Evolutionary conservation across 2,329 filamentous ascomycete genomes (phyloP).

Genomic region (Mariannaea elegans): DNA sequence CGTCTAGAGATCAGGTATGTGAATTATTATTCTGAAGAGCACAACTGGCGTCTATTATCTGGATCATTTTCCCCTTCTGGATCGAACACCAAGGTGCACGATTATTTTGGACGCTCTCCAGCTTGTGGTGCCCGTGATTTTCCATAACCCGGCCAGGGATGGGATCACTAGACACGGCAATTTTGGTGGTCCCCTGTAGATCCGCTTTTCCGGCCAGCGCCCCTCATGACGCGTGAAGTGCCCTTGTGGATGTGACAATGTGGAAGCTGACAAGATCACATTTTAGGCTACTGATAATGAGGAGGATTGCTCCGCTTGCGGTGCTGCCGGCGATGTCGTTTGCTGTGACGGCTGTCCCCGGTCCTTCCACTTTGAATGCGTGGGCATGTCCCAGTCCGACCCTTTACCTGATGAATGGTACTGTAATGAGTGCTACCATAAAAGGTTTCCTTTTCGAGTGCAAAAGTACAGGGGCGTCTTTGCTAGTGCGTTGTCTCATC

Average conservation of each 20-base stretch:
- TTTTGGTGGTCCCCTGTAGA: conserved; percentile 38
- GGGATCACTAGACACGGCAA: conserved; percentile 33
- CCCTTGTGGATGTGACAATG: conserved; percentile 31
- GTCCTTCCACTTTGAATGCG: conserved; percentile 89
- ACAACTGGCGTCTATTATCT: neutral
- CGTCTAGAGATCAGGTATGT: conserved; percentile 60
- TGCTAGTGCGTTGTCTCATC: conserved; percentile 67
- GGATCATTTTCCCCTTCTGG: neutral
- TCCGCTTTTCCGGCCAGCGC: conserved; percentile 40
- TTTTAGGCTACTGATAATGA: conserved; percentile 72
- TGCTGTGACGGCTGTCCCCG: conserved; percentile 94
- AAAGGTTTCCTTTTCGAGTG: conserved; percentile 56
- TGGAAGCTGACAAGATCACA: conserved; percentile 44
- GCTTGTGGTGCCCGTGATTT: conserved; percentile 31
- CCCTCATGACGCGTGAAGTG: conserved; percentile 28
- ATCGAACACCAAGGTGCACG: conserved; percentile 9
- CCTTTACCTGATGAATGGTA: conserved; percentile 81
- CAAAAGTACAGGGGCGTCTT: conserved; percentile 65
- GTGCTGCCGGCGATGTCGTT: conserved; percentile 83
- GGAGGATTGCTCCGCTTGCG: conserved; percentile 89
- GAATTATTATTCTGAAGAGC: neutral
- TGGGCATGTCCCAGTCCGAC: conserved; percentile 79
- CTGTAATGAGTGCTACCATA: conserved; percentile 76
- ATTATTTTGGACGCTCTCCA: conserved; percentile 20
- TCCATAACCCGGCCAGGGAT: conserved; percentile 23